A percentile compares a stretch with the other conserved stretches of the same genome.
Conservation (phyloP, 345 rosid genomes). For the Orychophragmus violaceus region DNA sequence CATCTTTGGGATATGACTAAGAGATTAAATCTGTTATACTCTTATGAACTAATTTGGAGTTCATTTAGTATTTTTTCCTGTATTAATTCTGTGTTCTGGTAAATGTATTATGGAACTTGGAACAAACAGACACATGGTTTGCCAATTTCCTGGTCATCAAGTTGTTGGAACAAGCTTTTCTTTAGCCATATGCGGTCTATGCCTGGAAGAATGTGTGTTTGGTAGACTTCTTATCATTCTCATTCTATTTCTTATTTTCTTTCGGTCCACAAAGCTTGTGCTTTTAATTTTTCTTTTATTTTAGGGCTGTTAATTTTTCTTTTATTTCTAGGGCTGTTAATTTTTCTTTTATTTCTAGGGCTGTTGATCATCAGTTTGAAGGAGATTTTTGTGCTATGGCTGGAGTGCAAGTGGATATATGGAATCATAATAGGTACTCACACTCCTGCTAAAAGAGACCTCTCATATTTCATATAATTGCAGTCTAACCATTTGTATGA, state of each 20-base stretch:
- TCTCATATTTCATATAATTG: too few relatives aligned
- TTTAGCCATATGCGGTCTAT: conserved; percentile 69
- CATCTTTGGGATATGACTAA: conserved; percentile 93
- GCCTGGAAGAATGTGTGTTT: conserved; percentile 74
- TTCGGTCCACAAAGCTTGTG: neutral
- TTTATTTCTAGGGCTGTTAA: too few relatives aligned
- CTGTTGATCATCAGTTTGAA: conserved; percentile 91
- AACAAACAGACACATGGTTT: neutral
- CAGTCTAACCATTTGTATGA: too few relatives aligned
- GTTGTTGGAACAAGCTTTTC: conserved; percentile 49
- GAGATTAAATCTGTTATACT: conserved; percentile 38
- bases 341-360: conserved; percentile 49
- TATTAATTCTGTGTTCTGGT: neutral
- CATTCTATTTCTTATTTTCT: neutral
- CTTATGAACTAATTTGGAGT: neutral
- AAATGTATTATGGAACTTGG: too few relatives aligned
- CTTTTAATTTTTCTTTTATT: neutral
- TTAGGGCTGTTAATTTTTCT: too few relatives aligned
- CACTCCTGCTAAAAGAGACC: neutral
- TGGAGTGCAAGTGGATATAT: conserved; percentile 90
- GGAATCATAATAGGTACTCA: conserved; percentile 88
- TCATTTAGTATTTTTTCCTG: neutral
- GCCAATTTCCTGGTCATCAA: conserved; percentile 90
- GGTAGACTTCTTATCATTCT: conserved; percentile 38
- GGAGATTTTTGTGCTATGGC: conserved; percentile 88